Percentiles rank a stretch among this genome's conserved stretches.
These are phyloP conservation scores for Tuctoria greenei DNA, from an alignment of 176 grass and related monocot genomes.

Conservation along the genomic window DNA sequence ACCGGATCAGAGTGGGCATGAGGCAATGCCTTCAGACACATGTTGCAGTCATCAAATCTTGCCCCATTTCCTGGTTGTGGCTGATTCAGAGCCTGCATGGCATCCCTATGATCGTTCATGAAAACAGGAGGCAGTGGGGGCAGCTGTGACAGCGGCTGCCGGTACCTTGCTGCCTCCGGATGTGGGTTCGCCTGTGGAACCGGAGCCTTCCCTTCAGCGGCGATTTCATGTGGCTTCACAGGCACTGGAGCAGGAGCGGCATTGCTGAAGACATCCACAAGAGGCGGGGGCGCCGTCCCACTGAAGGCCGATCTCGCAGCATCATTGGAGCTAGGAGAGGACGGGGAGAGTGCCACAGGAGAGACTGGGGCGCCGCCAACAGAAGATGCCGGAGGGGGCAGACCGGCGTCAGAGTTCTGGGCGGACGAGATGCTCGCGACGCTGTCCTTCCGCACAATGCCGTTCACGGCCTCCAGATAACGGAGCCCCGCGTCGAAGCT, in stretches of 20 bases:
- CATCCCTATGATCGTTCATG: constrained; percentile 64
- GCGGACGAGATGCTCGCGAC: constrained; percentile 58
- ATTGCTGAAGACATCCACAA: constrained; percentile 51
- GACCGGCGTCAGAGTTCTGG: constrained; percentile 58
- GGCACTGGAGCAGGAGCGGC: constrained; percentile 22
- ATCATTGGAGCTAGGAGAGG: constrained; percentile 56
- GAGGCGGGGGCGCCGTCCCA: constrained; percentile 28
- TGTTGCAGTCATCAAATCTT: constrained; percentile 60
- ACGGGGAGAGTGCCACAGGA: constrained; percentile 47
- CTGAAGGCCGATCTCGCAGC: constrained; percentile 54
- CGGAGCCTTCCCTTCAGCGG: constrained; percentile 29
- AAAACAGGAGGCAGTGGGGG: constrained; percentile 87
- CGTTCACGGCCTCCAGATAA: constrained; percentile 78
- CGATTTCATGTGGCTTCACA: constrained; percentile 41
- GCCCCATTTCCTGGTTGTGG: constrained; percentile 14
- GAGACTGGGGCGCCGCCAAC: constrained; percentile 48
- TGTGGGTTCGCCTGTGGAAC: constrained; percentile 30
- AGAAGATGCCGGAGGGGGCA: constrained; percentile 17
- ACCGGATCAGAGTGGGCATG: constrained; percentile 78
- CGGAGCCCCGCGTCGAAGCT: constrained; percentile 44
- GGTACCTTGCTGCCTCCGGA: constrained; percentile 54
- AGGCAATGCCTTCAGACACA: constrained; percentile 71
- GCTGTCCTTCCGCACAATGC: constrained; percentile 77
- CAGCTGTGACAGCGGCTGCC: constrained; percentile 87
- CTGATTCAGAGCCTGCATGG: constrained; percentile 56